Conservation (phyloP, 345 rosid species). For the Eucalyptus tenuipes region DNA sequence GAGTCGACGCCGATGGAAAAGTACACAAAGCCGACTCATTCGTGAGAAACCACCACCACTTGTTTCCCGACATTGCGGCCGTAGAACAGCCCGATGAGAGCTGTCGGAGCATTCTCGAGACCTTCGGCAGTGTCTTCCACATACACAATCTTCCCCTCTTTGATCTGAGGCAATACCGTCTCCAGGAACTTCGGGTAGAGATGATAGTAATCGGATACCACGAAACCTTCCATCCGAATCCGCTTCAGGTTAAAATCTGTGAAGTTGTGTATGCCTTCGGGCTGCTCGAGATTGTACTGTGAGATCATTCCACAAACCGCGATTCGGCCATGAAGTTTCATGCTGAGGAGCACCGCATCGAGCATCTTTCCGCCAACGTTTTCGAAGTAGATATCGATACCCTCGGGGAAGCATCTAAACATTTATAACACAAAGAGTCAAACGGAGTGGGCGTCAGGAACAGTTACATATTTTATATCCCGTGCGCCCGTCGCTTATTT, state of each 20-base stretch:
- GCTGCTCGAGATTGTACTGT: conserved; percentile 5
- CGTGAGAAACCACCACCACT: conserved; percentile 10
- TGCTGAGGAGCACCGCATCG: conserved; percentile 17
- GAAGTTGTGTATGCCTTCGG: conserved; percentile 1
- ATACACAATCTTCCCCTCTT: conserved; percentile 8
- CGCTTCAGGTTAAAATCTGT: not conserved
- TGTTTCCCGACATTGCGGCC: conserved; percentile 21
- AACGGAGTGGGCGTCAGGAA: not conserved
- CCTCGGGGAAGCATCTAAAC: conserved; percentile 15
- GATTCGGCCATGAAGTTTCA: conserved; percentile 2
- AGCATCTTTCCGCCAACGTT: conserved; percentile 23
- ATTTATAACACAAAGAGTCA: not conserved
- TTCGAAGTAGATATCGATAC: conserved; percentile 23
- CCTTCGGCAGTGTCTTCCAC: conserved; percentile 16
- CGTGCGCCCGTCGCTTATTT: not conserved
- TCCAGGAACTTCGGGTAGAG: conserved; percentile 8
- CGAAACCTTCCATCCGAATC: conserved; percentile 1
- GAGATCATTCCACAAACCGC: conserved; percentile 14
- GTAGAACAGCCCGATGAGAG: conserved; percentile 13
- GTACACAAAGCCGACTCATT: not conserved
- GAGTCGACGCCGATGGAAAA: not conserved
- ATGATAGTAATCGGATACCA: conserved; percentile 1
- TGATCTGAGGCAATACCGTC: conserved; percentile 6
- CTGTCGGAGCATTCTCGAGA: conserved; percentile 4
- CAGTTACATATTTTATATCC: not conserved